Evolutionary conservation across 768 basidiomycete genomes (phyloP).

Genomic region (Crassisporium funariophilum): DNA sequence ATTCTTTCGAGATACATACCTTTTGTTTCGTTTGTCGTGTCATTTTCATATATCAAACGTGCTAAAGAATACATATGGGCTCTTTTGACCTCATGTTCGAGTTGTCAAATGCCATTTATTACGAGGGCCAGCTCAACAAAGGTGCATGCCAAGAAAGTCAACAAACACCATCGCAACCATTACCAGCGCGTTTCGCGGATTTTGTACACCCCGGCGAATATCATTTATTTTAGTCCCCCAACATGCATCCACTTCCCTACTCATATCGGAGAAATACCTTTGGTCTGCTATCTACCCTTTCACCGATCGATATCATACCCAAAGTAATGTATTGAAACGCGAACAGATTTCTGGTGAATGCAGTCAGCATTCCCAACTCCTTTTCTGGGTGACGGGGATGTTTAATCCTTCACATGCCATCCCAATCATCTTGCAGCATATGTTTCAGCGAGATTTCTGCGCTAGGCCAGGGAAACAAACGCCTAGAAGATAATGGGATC

Average conservation of each 20-base stretch:
- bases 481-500: conserved; percentile 14
- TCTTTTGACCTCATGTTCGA: too few species aligned
- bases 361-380: conserved; percentile 3
- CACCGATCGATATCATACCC: conserved; percentile 12
- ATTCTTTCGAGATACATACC: too few species aligned
- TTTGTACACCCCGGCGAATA: background rate
- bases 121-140: too few species aligned
- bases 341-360: conserved; percentile 2
- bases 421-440: background rate
- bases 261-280: conserved; percentile 19
- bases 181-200: conserved; percentile 1
- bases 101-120: too few species aligned
- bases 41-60: too few species aligned
- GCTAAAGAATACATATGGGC: too few species aligned
- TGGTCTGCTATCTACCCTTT: conserved; percentile 9
- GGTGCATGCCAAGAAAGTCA: too few species aligned
- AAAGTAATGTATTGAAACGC: background rate
- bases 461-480: conserved; percentile 4
- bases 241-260: conserved; percentile 5
- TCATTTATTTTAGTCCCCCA: conserved; percentile 10
- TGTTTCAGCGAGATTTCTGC: conserved; percentile 26
- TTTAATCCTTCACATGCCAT: background rate
- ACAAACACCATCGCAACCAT: too few species aligned
- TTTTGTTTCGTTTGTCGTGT: too few species aligned
- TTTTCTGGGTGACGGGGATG: background rate